A percentile compares a stretch with the other conserved stretches of the same genome.
Conservation (phyloP, 768 basidiomycete genomes). For the Auricularia heimuer region DNA sequence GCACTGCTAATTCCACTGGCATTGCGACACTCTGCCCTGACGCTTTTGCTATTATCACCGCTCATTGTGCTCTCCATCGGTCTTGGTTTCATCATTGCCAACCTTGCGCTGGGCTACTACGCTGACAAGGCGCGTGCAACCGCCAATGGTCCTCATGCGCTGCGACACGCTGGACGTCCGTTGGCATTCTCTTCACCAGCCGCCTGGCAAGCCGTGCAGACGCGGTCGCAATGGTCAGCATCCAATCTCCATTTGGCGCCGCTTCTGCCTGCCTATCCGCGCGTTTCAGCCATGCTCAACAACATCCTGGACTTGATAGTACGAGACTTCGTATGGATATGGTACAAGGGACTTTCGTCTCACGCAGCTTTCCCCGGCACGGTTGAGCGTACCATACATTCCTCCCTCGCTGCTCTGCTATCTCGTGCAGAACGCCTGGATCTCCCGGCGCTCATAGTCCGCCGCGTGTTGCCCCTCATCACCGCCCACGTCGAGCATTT, state of each 20-base stretch:
- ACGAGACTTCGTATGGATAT: slow-evolving; percentile 78
- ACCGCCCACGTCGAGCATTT: slow-evolving; percentile 86
- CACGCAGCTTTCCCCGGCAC: slow-evolving; percentile 85
- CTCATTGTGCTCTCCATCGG: slow-evolving; percentile 39
- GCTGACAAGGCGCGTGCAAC: slow-evolving; percentile 26
- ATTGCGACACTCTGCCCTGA: slow-evolving; percentile 52
- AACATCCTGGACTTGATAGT: slow-evolving; percentile 74
- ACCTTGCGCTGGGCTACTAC: slow-evolving; percentile 46
- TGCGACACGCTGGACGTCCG: slow-evolving; percentile 49
- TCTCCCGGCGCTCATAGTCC: slow-evolving; percentile 64
- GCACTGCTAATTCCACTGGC: slow-evolving; percentile 47
- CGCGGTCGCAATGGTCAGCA: slow-evolving; percentile 83
- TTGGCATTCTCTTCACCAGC: slow-evolving; percentile 85
- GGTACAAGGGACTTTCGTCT: slow-evolving; percentile 81
- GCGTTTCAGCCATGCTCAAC: slow-evolving; percentile 64
- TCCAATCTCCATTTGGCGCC: slow-evolving; percentile 58
- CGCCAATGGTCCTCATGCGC: slow-evolving; percentile 6
- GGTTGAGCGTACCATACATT: slow-evolving; percentile 66
- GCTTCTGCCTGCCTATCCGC: slow-evolving; percentile 51
- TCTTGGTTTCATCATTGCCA: slow-evolving; percentile 41
- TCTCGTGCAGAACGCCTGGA: slow-evolving; percentile 53
- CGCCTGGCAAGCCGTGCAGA: slow-evolving; percentile 87
- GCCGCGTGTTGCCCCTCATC: slow-evolving; percentile 78
- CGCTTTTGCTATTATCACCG: slow-evolving; percentile 55
- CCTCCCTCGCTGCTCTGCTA: slow-evolving; percentile 48